phyloP scores from a whole-genome alignment of 2,329 filamentous ascomycete genomes.

The Arachnomyces sp. region DNA sequence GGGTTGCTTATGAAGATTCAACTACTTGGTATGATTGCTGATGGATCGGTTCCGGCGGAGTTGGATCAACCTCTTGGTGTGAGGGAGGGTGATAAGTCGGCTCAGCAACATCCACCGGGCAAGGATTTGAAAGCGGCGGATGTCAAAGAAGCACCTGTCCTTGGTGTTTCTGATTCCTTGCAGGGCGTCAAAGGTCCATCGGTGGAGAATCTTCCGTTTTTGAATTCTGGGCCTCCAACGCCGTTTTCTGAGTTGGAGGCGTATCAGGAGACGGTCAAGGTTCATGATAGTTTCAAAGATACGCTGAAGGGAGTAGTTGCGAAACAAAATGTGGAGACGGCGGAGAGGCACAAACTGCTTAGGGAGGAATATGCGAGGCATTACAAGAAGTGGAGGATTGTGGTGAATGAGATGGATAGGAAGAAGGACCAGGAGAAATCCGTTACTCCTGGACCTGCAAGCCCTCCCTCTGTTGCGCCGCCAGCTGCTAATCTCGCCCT shows the following conservation, averaged over 20 bases:
- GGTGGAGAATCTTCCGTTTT: slow-evolving; percentile 40
- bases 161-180: slow-evolving; percentile 3
- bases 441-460: slow-evolving; percentile 28
- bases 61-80: slow-evolving; percentile 18
- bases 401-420: slow-evolving; percentile 36
- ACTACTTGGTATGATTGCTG: slow-evolving; percentile 35
- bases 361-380: slow-evolving; percentile 32
- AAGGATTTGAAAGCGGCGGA: slow-evolving; percentile 13
- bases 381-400: slow-evolving; percentile 40
- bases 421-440: slow-evolving; percentile 30
- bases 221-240: slow-evolving; percentile 34
- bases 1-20: slow-evolving; percentile 37
- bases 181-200: slow-evolving; percentile 24
- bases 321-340: slow-evolving; percentile 30
- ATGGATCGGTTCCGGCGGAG: slow-evolving; percentile 24
- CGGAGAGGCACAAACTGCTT: slow-evolving; percentile 33
- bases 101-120: slow-evolving; percentile 16
- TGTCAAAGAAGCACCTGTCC: slow-evolving; percentile 12
- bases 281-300: slow-evolving; percentile 33
- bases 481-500: slow-evolving; percentile 22
- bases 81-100: slow-evolving; percentile 14
- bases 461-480: slow-evolving; percentile 26
- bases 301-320: slow-evolving; percentile 31
- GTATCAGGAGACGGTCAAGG: slow-evolving; percentile 33
- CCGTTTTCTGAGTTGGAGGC: slow-evolving; percentile 39